Evolutionary conservation across 1,284 basidiomycete species (phyloP).

Genomic region (Mrakiaceae sp.): DNA sequence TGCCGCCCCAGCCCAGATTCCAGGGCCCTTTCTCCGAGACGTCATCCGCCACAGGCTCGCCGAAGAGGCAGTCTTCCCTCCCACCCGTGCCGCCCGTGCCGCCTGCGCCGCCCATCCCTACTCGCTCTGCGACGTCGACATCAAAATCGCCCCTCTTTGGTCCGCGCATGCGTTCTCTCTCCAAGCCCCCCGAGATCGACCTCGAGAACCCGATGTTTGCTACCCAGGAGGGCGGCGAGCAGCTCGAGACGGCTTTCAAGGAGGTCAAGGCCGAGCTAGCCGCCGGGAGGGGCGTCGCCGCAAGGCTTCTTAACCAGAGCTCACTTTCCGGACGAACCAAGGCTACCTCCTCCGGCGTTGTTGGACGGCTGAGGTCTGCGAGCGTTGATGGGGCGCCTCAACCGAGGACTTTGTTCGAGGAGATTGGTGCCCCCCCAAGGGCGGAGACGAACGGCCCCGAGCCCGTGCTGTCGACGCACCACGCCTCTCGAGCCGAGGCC

Average conservation of each 20-base stretch:
- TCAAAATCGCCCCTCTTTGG: not conserved
- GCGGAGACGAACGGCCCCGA: not conserved
- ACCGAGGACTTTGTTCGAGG: slow-evolving; percentile 7
- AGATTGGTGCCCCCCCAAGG: not conserved
- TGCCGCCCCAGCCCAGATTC: too few species aligned
- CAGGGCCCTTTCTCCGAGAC: too few species aligned
- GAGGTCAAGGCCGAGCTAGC: slow-evolving; percentile 73
- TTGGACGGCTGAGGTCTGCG: not conserved
- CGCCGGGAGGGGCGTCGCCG: slow-evolving; percentile 27
- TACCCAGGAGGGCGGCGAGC: slow-evolving; percentile 28
- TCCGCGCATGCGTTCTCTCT: slow-evolving; percentile 8
- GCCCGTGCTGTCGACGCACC: not conserved
- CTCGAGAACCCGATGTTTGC: slow-evolving; percentile 27
- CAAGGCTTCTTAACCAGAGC: slow-evolving; percentile 8
- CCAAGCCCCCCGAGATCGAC: slow-evolving; percentile 21
- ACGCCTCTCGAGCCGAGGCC: slow-evolving; percentile 21
- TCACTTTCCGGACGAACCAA: not conserved
- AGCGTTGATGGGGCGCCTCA: slow-evolving; percentile 3
- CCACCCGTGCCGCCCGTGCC: too few species aligned
- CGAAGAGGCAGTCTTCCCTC: too few species aligned
- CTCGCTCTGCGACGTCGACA: too few species aligned
- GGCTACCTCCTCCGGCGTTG: not conserved
- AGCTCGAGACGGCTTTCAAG: slow-evolving; percentile 63
- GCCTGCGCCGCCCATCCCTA: too few species aligned
- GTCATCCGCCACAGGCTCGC: too few species aligned